Percentiles rank a stretch among this genome's conserved stretches.
phyloP scores from a whole-genome alignment of 2,329 filamentous ascomycete species.

The Venturia aucupariae region DNA sequence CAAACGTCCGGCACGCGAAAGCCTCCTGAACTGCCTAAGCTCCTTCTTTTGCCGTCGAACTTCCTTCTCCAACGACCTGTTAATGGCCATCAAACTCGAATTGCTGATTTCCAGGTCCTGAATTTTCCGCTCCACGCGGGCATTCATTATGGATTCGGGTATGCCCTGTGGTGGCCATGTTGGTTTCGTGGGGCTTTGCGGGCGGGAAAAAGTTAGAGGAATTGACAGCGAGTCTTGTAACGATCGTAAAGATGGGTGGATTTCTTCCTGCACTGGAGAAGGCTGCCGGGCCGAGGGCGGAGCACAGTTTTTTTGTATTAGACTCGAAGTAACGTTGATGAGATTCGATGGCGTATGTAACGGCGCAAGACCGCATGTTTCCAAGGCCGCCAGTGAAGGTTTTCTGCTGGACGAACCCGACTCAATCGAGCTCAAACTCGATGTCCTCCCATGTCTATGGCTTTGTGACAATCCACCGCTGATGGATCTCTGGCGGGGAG shows the following conservation, averaged over 20 bases:
- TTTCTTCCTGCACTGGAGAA: constrained; percentile 2
- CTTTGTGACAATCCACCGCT: not conserved
- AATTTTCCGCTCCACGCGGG: constrained; percentile 85
- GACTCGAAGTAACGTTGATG: not conserved
- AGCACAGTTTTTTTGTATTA: not conserved
- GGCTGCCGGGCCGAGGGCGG: not conserved
- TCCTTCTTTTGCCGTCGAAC: constrained; percentile 86
- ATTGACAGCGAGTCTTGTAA: constrained; percentile 10
- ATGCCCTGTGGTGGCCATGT: constrained; percentile 44
- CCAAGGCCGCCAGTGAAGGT: constrained; percentile 6
- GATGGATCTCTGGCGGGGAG: not conserved
- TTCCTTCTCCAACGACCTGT: constrained; percentile 82
- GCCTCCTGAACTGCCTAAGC: constrained; percentile 71
- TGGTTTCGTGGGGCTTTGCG: constrained; percentile 49
- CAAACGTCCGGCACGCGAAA: constrained; percentile 61
- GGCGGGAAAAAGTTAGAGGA: constrained; percentile 19
- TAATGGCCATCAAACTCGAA: constrained; percentile 88
- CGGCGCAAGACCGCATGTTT: constrained; percentile 5
- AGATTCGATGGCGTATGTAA: not conserved
- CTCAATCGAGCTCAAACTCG: constrained; percentile 14
- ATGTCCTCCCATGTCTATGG: constrained; percentile 7
- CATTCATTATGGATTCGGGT: constrained; percentile 75
- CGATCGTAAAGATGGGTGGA: not conserved
- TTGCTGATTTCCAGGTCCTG: constrained; percentile 96
- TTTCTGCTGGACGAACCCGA: constrained; percentile 4